Conservation (phyloP, 345 rosid species). For the Rhizophora mangle region DNA sequence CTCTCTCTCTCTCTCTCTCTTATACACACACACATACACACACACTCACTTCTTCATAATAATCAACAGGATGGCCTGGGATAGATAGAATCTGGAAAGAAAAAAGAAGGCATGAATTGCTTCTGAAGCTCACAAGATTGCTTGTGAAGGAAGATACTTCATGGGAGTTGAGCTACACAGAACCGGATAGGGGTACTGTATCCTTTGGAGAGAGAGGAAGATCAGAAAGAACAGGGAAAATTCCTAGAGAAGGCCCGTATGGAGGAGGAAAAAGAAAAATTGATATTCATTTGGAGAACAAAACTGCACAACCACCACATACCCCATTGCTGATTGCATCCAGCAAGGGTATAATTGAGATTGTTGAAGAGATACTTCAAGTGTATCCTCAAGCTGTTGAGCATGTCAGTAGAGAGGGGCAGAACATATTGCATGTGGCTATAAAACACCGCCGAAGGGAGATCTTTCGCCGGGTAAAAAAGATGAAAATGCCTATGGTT, state of each 20-base stretch:
- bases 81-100: neutral
- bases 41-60: too few relatives aligned
- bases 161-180: slow-evolving; percentile 1
- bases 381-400: slow-evolving; percentile 18
- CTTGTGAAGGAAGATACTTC: slow-evolving; percentile 21
- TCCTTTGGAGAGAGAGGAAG: neutral
- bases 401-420: slow-evolving; percentile 7
- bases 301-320: neutral
- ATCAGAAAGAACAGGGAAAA: too few relatives aligned
- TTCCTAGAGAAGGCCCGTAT: too few relatives aligned
- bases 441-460: slow-evolving; percentile 15
- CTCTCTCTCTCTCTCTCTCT: too few relatives aligned
- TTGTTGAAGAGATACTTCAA: slow-evolving; percentile 1
- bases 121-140: slow-evolving; percentile 14
- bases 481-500: slow-evolving; percentile 6
- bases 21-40: too few relatives aligned
- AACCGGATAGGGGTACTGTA: neutral
- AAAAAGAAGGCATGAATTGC: slow-evolving; percentile 1
- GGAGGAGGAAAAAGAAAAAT: neutral
- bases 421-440: slow-evolving; percentile 28
- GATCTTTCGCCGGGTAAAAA: slow-evolving; percentile 12
- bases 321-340: slow-evolving; percentile 22
- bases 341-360: slow-evolving; percentile 11
- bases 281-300: neutral
- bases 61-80: slow-evolving; percentile 13